Percentiles rank a stretch among this genome's conserved stretches.
Evolutionary conservation across 2,329 filamentous ascomycete species (phyloP).

Genomic region (Davidsoniella virescens): DNA sequence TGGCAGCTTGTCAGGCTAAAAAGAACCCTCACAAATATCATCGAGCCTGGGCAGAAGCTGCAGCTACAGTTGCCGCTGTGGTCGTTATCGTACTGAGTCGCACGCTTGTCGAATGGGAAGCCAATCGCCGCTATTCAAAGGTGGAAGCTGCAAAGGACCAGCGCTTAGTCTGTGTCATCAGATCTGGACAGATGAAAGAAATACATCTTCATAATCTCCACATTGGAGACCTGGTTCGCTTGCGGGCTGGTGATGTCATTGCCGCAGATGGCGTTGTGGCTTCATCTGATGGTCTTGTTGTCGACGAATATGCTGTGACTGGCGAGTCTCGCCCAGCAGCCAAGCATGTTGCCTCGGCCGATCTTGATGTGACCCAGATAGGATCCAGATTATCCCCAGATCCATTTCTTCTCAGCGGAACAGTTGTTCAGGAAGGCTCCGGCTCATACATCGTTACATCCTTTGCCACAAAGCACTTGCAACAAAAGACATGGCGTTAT

Average conservation of each 20-base stretch:
- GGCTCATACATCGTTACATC: constrained; percentile 57
- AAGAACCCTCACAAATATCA: constrained; percentile 33
- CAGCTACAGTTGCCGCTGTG: constrained; percentile 64
- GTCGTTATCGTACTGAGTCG: constrained; percentile 60
- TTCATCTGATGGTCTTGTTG: constrained; percentile 42
- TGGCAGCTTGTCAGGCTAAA: constrained; percentile 59
- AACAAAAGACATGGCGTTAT: constrained; percentile 36
- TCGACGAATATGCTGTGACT: constrained; percentile 58
- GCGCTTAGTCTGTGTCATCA: constrained; percentile 54
- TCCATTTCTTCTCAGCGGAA: constrained; percentile 67
- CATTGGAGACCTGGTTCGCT: constrained; percentile 56
- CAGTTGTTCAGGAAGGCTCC: constrained; percentile 60
- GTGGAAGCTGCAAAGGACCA: constrained; percentile 68
- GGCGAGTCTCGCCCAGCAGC: constrained; percentile 59
- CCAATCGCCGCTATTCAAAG: constrained; percentile 66
- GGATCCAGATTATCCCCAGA: constrained; percentile 29
- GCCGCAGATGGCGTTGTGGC: constrained; percentile 59
- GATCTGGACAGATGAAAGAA: constrained; percentile 55
- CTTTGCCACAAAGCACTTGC: constrained; percentile 25
- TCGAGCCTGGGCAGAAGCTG: constrained; percentile 69
- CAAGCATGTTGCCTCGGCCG: constrained; percentile 27
- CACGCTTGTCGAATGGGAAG: constrained; percentile 69
- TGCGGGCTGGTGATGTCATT: constrained; percentile 59
- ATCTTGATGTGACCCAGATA: neutral
- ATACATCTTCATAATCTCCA: constrained; percentile 56